Evolutionary conservation across 495 filamentous ascomycete genomes (phyloP).

Genomic region (Xylaria acuta): DNA sequence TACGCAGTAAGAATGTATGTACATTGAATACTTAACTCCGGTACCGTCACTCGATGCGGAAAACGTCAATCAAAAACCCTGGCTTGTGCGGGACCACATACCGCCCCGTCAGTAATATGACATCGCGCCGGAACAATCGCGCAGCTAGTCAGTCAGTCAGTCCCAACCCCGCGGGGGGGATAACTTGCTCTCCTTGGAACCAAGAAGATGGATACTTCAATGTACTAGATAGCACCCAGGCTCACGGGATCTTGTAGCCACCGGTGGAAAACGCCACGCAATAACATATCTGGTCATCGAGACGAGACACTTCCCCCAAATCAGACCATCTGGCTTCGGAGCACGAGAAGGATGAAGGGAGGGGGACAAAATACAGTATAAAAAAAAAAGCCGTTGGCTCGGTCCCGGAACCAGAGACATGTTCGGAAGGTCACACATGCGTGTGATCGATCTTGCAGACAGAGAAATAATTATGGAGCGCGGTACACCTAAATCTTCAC

Average conservation of each 20-base stretch:
- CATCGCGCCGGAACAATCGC: not conserved
- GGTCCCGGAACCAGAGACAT: slow-evolving; percentile 20
- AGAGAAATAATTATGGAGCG: not conserved
- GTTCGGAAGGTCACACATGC: not conserved
- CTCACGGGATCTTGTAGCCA: not conserved
- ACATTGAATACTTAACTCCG: not conserved
- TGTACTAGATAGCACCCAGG: not conserved
- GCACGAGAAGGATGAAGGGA: not conserved
- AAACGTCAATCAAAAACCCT: not conserved
- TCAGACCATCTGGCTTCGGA: not conserved
- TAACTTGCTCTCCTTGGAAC: not conserved
- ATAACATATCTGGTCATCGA: not conserved
- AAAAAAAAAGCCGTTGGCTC: slow-evolving; percentile 6
- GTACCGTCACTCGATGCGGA: slow-evolving; percentile 4
- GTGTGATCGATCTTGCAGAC: slow-evolving; percentile 24
- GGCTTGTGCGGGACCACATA: not conserved
- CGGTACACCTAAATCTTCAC: not conserved
- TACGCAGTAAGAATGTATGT: not conserved
- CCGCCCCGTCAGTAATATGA: not conserved
- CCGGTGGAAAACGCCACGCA: slow-evolving; percentile 5
- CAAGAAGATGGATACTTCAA: not conserved
- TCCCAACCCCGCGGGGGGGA: not conserved
- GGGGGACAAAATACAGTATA: not conserved
- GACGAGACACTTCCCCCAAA: not conserved
- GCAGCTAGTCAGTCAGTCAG: too few species aligned